These are phyloP conservation scores for Suhomyces panamericanus DNA, from an alignment of 1,139 yeast species.

Conservation along the genomic window DNA sequence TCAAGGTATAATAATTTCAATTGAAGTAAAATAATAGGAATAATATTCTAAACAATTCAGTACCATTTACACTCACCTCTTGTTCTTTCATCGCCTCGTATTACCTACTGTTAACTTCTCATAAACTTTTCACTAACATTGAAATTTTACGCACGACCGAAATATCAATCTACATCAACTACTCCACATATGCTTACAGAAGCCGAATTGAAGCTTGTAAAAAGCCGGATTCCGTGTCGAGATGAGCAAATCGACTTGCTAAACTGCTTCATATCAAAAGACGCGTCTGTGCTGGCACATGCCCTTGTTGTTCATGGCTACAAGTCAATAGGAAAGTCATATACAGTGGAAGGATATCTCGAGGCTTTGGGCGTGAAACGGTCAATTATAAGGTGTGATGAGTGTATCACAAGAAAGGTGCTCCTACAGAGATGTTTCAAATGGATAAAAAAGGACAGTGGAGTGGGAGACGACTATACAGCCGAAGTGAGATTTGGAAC, in stretches of 20 bases:
- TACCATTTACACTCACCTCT: no score
- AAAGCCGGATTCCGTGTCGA: slow-evolving; percentile 18
- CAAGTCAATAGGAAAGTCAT: slow-evolving; percentile 43
- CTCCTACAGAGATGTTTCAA: slow-evolving; percentile 41
- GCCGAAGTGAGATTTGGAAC: slow-evolving; percentile 13
- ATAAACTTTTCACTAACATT: neutral
- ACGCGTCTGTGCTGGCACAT: slow-evolving; percentile 26
- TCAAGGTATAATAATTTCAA: neutral
- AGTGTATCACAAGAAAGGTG: slow-evolving; percentile 38
- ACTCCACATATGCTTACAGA: slow-evolving; percentile 1
- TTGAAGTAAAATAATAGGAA: no score
- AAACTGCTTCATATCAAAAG: slow-evolving; percentile 26
- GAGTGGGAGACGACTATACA: slow-evolving; percentile 13
- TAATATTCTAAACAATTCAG: no score
- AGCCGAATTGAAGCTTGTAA: slow-evolving; percentile 6
- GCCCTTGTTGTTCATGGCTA: slow-evolving; percentile 42
- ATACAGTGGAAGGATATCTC: slow-evolving; percentile 31
- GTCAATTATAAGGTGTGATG: slow-evolving; percentile 40
- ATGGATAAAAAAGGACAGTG: slow-evolving; percentile 32
- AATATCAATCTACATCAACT: neutral
- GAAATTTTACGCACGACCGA: neutral
- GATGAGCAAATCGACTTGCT: slow-evolving; percentile 33
- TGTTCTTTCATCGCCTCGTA: no score
- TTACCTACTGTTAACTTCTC: neutral
- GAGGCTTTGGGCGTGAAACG: slow-evolving; percentile 23